Conservation (phyloP, 2,329 filamentous ascomycete genomes). For the Phyllosticta capitalensis region DNA sequence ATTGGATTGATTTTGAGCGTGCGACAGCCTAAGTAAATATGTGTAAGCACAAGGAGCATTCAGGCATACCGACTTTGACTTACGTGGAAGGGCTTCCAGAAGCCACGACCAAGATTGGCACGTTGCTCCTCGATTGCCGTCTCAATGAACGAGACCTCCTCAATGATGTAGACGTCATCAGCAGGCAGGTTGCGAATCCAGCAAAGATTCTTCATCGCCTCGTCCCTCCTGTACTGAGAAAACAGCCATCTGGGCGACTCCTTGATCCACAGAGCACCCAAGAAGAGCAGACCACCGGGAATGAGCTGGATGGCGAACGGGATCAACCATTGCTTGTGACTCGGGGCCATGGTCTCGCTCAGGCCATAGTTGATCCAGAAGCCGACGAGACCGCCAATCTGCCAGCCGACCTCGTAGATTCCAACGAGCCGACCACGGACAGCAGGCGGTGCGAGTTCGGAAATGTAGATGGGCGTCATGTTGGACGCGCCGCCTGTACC, state of each 20-base stretch:
- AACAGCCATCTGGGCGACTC: conserved; percentile 58
- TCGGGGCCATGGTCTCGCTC: conserved; percentile 32
- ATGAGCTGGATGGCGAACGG: conserved; percentile 52
- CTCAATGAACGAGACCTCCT: conserved; percentile 64
- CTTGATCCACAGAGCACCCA: conserved; percentile 47
- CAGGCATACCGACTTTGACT: not conserved
- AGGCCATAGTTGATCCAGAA: conserved; percentile 40
- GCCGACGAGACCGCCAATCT: conserved; percentile 41
- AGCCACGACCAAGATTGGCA: conserved; percentile 55
- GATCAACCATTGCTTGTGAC: conserved; percentile 40
- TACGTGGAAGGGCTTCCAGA: conserved; percentile 49
- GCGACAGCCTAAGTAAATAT: not conserved
- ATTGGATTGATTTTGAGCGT: conserved; percentile 45
- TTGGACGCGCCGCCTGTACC: conserved; percentile 48
- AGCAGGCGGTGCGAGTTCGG: conserved; percentile 48
- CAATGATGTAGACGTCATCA: conserved; percentile 57
- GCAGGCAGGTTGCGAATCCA: conserved; percentile 53
- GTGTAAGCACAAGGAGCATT: conserved; percentile 32
- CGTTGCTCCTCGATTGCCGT: conserved; percentile 57
- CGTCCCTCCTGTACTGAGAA: conserved; percentile 50
- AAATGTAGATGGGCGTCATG: conserved; percentile 52
- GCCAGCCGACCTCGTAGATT: conserved; percentile 48
- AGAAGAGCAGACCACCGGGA: conserved; percentile 28
- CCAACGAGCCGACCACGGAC: conserved; percentile 51
- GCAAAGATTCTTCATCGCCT: conserved; percentile 41